Base-by-base conservation (phyloP, 345 rosid genomes). In the Laguncularia racemosa region DNA sequence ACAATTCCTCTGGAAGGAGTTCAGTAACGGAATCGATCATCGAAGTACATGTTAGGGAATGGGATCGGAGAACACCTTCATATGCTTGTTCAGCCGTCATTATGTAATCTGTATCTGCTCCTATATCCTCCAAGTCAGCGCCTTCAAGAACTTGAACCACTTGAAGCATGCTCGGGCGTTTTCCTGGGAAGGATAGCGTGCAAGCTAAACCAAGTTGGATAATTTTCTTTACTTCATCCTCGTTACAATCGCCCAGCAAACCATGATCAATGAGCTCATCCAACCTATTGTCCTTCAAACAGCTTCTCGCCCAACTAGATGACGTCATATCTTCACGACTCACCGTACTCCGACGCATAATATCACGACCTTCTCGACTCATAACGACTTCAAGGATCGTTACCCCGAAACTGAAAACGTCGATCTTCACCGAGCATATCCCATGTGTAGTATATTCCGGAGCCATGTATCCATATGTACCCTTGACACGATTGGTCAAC, bases 251-350 rank as follows among this genome's bases (percentile, higher is more conserved):
- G 21, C 61, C 55, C 45, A 16, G 53, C 52, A 62, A 17, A 15
- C 21, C 3, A 13, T 16, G 17, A 62, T 62, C 59, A n/a, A 46
- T 38, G 2, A 53, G 7, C 11, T 17, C 2, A 14, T 43, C 51
- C 49, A 20, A 20, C 14, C 20, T 4, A 15, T 46, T 14, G 2
- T 56, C 56, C 19, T 4, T 15, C 6, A 20, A 2, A n/a, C 16
- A 4, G 4, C 44, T 6, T 14, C 13, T 54, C 3, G 55, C 55
- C 67, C 60, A 23, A 6, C 44, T 12, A 50, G 0, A 0, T 20
- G 48, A 40, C 1, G 0, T 0, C 10, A 13, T 16, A 0, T 0
- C 0, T 0, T 19, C 54, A 11, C 0, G 60, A 19, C 0, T 2
- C 16, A 11, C 55, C 5, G 5, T 23, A 11, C 26, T n/a, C n/a